phyloP scores from a whole-genome alignment of 371 early-diverging fungal species.

The Neoconidiobolus thromboides region DNA sequence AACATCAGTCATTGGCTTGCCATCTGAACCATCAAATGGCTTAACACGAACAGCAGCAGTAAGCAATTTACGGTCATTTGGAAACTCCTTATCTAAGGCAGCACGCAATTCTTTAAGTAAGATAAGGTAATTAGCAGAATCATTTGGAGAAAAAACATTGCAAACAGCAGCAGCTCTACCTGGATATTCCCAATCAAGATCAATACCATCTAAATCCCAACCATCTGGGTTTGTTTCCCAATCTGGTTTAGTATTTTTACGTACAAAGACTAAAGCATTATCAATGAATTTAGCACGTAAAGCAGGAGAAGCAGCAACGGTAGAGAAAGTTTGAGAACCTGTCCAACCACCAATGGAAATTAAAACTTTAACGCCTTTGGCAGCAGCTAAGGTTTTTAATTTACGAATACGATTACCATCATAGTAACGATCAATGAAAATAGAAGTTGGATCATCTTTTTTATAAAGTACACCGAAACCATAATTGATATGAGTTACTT shows the following conservation, averaged over 20 bases:
- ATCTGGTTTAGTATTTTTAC: conserved; percentile 5
- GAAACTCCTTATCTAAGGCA: conserved; percentile 33
- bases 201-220: conserved; percentile 24
- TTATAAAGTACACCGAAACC: conserved; percentile 18
- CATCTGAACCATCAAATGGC: conserved; percentile 28
- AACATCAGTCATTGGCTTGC: conserved; percentile 28
- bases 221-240: conserved; percentile 11
- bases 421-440: conserved; percentile 8
- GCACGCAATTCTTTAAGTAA: conserved; percentile 36
- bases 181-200: conserved; percentile 63
- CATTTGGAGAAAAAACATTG: conserved; percentile 29
- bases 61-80: conserved; percentile 22
- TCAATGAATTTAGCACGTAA: conserved; percentile 29
- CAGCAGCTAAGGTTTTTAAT: conserved; percentile 23
- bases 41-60: conserved; percentile 42
- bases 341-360: conserved; percentile 64
- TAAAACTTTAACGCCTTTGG: conserved; percentile 25
- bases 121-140: conserved; percentile 32
- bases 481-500: conserved; percentile 45
- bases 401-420: conserved; percentile 17
- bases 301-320: conserved; percentile 21
- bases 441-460: conserved; percentile 9
- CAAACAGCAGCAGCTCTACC: conserved; percentile 43
- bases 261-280: conserved; percentile 4
- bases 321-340: conserved; percentile 39